Percentiles rank a stretch among this genome's conserved stretches.
Evolutionary conservation across 768 basidiomycete species (phyloP).

Genomic region (Pisolithus orientalis): DNA sequence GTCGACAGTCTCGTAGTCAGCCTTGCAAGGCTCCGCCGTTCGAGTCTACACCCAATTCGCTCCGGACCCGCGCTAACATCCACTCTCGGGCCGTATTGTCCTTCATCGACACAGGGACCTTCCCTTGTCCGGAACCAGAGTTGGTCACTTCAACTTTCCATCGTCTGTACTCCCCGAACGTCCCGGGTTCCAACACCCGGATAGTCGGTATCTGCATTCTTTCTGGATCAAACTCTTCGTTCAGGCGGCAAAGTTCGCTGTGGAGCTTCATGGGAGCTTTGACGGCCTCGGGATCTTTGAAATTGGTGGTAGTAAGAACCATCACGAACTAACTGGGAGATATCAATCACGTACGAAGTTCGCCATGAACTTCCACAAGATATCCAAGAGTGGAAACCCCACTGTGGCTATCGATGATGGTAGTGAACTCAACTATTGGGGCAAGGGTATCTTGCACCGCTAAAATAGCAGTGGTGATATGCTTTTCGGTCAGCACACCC

Average conservation of each 20-base stretch:
- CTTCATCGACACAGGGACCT: conserved; percentile 1
- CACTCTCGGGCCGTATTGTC: conserved; percentile 1
- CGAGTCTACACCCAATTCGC: too few species aligned
- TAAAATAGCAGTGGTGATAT: background rate
- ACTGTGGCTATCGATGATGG: conserved; percentile 10
- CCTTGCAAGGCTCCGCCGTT: too few species aligned
- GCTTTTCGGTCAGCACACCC: too few species aligned
- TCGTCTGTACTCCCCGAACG: background rate
- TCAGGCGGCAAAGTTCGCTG: too few species aligned
- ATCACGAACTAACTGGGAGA: background rate
- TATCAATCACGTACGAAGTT: background rate
- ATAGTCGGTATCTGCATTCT: background rate
- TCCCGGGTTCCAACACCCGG: conserved; percentile 1
- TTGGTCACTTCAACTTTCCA: too few species aligned
- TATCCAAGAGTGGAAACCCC: background rate
- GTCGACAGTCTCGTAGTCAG: too few species aligned
- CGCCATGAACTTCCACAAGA: conserved; percentile 6
- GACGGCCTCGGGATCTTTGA: too few species aligned
- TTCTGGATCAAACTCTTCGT: too few species aligned
- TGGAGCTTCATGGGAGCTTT: too few species aligned
- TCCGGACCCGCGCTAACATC: conserved; percentile 1
- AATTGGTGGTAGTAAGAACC: background rate
- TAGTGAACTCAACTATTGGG: conserved; percentile 9
- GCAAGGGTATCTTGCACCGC: conserved; percentile 8
- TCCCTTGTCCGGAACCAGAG: conserved; percentile 1